phyloP scores from a whole-genome alignment of 78 protist species.

The Cavenderia fasciculata region DNA sequence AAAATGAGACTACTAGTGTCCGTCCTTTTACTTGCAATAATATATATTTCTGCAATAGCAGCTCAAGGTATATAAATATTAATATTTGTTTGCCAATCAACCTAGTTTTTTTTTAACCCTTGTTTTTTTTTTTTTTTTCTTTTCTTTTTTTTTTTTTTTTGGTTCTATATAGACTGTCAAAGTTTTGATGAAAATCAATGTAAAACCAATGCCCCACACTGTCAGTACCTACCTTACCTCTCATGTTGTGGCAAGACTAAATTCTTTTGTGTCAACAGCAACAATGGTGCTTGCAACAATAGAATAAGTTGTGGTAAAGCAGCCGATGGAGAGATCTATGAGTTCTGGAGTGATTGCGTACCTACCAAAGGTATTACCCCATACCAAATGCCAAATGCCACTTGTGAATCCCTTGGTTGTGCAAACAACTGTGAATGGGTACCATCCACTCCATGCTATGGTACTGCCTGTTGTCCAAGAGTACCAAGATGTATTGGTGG shows the following conservation, averaged over 20 bases:
- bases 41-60: no score
- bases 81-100: no score
- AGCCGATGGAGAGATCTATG: constrained; percentile 15
- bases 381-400: neutral
- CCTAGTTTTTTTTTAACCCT: no score
- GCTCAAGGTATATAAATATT: no score
- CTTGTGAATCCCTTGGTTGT: constrained; percentile 25
- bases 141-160: no score
- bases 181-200: constrained; percentile 5
- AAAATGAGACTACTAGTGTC: no score
- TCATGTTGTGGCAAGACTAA: constrained; percentile 50
- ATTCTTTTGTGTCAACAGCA: constrained; percentile 18
- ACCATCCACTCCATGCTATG: constrained; percentile 18
- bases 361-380: neutral
- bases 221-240: constrained; percentile 19
- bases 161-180: no score
- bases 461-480: constrained; percentile 55
- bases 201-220: neutral
- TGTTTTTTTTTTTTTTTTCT: no score
- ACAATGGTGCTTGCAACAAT: neutral
- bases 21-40: no score
- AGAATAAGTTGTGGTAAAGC: constrained; percentile 6
- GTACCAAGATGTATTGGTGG: constrained; percentile 18
- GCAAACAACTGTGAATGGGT: constrained; percentile 13
- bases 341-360: constrained; percentile 36